A percentile compares a stretch with the other conserved stretches of the same genome.
These are phyloP conservation scores for Clavaria fumosa DNA, from an alignment of 768 basidiomycete genomes.

Conservation along the genomic window DNA sequence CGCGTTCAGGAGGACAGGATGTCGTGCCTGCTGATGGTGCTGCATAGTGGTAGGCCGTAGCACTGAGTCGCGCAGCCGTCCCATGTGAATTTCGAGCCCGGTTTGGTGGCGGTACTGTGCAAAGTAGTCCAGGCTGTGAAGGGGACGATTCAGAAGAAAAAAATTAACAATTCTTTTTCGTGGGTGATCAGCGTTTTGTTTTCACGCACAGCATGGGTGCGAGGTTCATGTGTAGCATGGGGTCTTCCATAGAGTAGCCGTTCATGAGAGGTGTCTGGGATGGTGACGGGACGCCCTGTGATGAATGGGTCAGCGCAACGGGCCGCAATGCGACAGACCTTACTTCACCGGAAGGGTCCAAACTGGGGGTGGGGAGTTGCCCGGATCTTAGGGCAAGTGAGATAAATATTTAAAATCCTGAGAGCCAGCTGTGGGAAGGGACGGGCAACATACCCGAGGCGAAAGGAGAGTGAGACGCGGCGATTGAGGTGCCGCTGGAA, in stretches of 20 bases:
- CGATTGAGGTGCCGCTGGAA: constrained; percentile 31
- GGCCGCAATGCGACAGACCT: too few species aligned
- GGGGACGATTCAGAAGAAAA: constrained; percentile 5
- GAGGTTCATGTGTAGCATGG: constrained; percentile 41
- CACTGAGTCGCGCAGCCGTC: constrained; percentile 46
- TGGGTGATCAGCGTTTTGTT: neutral
- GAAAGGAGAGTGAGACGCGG: constrained; percentile 44
- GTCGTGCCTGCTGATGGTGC: too few species aligned
- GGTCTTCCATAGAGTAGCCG: constrained; percentile 37
- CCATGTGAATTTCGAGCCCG: constrained; percentile 55
- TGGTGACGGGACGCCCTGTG: constrained; percentile 30
- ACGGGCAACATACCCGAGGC: constrained; percentile 28
- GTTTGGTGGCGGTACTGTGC: constrained; percentile 61
- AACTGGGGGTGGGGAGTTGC: constrained; percentile 19
- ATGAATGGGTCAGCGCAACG: constrained; percentile 7
- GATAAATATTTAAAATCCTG: constrained; percentile 35
- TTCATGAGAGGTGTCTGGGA: constrained; percentile 33
- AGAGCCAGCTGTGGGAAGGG: neutral
- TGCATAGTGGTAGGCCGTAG: constrained; percentile 38
- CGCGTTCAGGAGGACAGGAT: constrained; percentile 64
- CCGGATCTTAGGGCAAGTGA: constrained; percentile 35
- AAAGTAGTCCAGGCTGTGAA: constrained; percentile 54
- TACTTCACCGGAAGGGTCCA: neutral
- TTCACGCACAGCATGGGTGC: constrained; percentile 47
- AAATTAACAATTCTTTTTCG: neutral